Evolutionary conservation across 148 eudicot species (phyloP).

Genomic region (Arctostaphylos glauca): DNA sequence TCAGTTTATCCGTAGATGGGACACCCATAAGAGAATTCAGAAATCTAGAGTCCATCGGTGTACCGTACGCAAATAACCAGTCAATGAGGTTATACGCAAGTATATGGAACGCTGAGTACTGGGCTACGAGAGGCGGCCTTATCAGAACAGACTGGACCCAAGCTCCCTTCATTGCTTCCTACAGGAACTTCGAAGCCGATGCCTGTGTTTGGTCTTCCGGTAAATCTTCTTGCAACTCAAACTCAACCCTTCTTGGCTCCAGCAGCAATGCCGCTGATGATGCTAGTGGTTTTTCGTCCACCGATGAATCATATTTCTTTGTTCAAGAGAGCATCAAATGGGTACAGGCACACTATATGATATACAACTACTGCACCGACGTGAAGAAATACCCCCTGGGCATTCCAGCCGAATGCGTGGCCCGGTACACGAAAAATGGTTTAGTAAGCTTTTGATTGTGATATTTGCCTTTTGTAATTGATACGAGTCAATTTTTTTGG

Average conservation of each 20-base stretch:
- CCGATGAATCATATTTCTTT: constrained; percentile 18
- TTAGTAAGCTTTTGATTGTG: neutral
- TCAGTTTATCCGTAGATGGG: constrained; percentile 25
- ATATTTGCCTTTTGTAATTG: neutral
- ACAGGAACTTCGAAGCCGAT: constrained; percentile 15
- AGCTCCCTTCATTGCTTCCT: constrained; percentile 29
- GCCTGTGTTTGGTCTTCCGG: constrained; percentile 22
- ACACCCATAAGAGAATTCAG: constrained; percentile 26
- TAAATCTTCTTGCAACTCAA: constrained; percentile 22
- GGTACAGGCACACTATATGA: constrained; percentile 20
- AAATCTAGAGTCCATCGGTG: constrained; percentile 20
- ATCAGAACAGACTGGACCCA: constrained; percentile 23
- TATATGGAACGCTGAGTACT: constrained; percentile 27
- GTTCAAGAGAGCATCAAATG: constrained; percentile 23
- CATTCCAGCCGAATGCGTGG: constrained; percentile 18
- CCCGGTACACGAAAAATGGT: neutral
- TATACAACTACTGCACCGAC: constrained; percentile 23
- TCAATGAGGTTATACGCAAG: constrained; percentile 25
- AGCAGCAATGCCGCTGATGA: constrained; percentile 2
- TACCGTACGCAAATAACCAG: constrained; percentile 23
- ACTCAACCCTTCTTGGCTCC: neutral
- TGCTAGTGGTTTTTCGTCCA: neutral
- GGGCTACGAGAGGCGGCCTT: constrained; percentile 25
- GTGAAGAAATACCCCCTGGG: constrained; percentile 19
- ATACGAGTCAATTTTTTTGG: neutral